These are phyloP conservation scores for Prunus mume DNA, from an alignment of 306 rosid genomes.

Conservation along the genomic window DNA sequence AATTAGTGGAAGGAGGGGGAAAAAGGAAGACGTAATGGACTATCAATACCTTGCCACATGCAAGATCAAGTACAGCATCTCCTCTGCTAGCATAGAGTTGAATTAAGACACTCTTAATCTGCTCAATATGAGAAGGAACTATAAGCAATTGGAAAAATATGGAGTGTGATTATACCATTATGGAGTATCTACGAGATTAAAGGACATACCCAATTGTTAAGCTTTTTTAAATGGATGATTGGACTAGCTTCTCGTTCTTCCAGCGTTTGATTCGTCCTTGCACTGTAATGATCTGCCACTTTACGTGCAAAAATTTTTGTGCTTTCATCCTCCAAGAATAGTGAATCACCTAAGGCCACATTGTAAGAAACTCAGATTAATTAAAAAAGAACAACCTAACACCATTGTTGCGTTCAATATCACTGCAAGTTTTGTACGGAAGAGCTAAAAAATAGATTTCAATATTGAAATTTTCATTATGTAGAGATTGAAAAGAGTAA, in stretches of 20 bases:
- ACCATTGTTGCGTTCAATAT: background rate
- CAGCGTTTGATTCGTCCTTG: constrained; percentile 85
- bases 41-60: constrained; percentile 88
- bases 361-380: constrained; percentile 9
- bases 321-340: constrained; percentile 86
- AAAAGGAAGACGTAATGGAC: constrained; percentile 13
- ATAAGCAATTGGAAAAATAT: background rate
- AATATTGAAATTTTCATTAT: constrained; percentile 14
- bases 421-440: background rate
- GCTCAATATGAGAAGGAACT: constrained; percentile 24
- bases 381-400: constrained; percentile 5
- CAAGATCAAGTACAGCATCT: constrained; percentile 93
- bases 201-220: constrained; percentile 78
- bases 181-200: background rate
- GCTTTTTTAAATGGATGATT: constrained; percentile 86
- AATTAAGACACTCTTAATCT: constrained; percentile 97
- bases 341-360: constrained; percentile 55
- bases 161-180: background rate
- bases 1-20: constrained; percentile 4
- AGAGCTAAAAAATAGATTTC: background rate
- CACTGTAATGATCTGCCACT: constrained; percentile 95
- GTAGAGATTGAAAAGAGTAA: background rate
- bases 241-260: constrained; percentile 93
- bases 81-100: constrained; percentile 84
- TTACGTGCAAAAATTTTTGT: constrained; percentile 75